Evolutionary conservation across 306 rosid species (phyloP), one percentile per base, ranked within the genome.

Genomic region (Begonia loranthoides): DNA sequence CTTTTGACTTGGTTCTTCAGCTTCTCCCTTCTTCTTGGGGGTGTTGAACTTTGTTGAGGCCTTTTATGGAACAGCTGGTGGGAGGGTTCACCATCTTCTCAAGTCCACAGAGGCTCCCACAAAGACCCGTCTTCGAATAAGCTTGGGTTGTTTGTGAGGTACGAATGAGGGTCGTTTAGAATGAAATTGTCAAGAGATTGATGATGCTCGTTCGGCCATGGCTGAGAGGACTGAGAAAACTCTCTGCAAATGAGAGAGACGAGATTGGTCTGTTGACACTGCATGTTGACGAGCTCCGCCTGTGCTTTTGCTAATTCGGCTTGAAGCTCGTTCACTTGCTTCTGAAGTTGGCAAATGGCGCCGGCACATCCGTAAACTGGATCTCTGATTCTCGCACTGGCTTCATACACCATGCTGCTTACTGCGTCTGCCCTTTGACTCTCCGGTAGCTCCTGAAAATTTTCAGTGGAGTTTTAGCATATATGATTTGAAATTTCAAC

Each of bases 331-430:
- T 58, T 56, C 17, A 64, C 55, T 13, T 64, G 69, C 46, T 50
- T 64, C 14, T 64, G 69, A 12, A 64, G 69, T 28, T 64, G 61
- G 15, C 58, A 64, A 12, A 64, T 64, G 51, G 69, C 63, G 14
- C 69, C 69, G 4, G 61, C 69, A 33, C 69, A 64, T 1, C 69
- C 69, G 22, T 64, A 64, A 2, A 64, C 69, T 13, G 69, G 69
- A 52, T 64, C 69, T 56, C 69, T 34, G 8, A 64, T 41, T 36
- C 69, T 64, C 9, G 69, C 69, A 15, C 56, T 56, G 40, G 69
- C 69, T 56, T 64, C 69, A 9, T 64, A 64, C 36, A 64, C 69
- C 45, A 64, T 24, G n/a, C 69, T 64, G 51, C 69, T 64, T 40
- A 64, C 69, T 21, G 69, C 69, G 41, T 64, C 69, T 4, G 47